Base-by-base conservation (phyloP, 768 basidiomycete species). In the Rhodotorula babjevae region DNA sequence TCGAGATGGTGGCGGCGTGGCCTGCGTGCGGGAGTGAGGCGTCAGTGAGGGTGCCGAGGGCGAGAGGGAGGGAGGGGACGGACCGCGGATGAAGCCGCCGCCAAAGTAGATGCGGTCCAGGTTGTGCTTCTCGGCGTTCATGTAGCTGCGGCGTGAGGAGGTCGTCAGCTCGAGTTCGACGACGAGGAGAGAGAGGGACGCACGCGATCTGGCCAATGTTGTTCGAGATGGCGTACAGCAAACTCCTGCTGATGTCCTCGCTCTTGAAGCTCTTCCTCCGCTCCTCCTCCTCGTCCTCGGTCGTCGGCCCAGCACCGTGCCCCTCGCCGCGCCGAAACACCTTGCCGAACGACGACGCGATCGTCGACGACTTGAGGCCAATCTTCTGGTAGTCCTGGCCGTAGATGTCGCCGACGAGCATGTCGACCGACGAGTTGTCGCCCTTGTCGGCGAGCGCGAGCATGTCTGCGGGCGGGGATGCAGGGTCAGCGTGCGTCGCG, bases 131-230 rank as follows among this genome's bases (percentile, higher is more conserved):
- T 98, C 96, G 67, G 96, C 96, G 80, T 99, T 98, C 96, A 99
- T 98, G 82, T 93, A 97, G 60, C 92, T 95, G 80, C 46, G 47
- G 16, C 27, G 53, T 8, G 15, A 7, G 3, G n/a, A 15, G 53
- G 1, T 15, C 9, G 12, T 16, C 27, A n/a, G n/a, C n/a, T 9
- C 53, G 12, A 5, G 15, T 1, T 16, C 7, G n/a, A 3, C 1
- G 33, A 25, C 31, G 40, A 71, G 42, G 57, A 3, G 44, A 18
- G 44, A 14, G 18, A 46, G 44, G 44, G 44, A 89, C 93, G 81
- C 82, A 99, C 95, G 96, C 96, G 83, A 99, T 97, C 82, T 99
- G 96, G 25, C 96, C 96, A 77, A 99, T 99, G 81, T 99, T 99
- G 83, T 99, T 99, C 78, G 92, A 94, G 72, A 99, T 87, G 25